These are phyloP conservation scores for Fusarium foetens DNA, from an alignment of 2,329 filamentous ascomycete species.

Conservation along the genomic window DNA sequence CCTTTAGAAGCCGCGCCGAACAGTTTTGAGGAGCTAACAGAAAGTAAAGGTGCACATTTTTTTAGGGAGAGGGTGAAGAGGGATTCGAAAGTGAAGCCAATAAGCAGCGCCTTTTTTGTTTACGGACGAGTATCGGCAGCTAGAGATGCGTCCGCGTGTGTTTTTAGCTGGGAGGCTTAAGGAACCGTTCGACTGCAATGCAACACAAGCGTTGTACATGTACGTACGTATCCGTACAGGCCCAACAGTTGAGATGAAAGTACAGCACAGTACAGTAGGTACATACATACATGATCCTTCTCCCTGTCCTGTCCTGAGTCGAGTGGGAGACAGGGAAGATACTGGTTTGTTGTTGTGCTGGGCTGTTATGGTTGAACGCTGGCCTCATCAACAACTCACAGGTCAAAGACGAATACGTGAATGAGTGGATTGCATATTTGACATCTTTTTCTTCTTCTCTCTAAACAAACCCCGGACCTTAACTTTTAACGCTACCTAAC, in stretches of 20 bases:
- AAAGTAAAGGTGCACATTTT: background rate
- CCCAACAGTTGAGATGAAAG: constrained; percentile 13
- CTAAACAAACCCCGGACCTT: constrained; percentile 3
- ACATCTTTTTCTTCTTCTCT: background rate
- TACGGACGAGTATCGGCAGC: constrained; percentile 23
- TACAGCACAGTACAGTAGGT: background rate
- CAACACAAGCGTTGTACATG: constrained; percentile 28
- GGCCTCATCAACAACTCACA: constrained; percentile 16
- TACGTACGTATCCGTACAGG: background rate
- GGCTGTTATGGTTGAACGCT: constrained; percentile 3
- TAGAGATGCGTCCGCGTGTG: constrained; percentile 35
- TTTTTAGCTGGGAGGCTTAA: constrained; percentile 20
- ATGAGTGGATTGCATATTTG: constrained; percentile 15
- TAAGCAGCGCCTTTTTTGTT: constrained; percentile 7
- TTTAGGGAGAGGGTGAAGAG: background rate
- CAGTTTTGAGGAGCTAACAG: background rate
- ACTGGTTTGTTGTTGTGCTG: constrained; percentile 8
- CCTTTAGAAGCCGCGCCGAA: constrained; percentile 22
- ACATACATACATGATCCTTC: background rate
- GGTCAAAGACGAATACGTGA: constrained; percentile 24
- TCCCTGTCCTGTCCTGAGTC: background rate
- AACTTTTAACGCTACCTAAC: background rate
- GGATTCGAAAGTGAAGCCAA: constrained; percentile 19
- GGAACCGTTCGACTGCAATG: constrained; percentile 35
- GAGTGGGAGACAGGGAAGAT: background rate